Evolutionary conservation across 1,284 basidiomycete genomes (phyloP), one percentile per base, ranked within the genome.

Genomic region (Dichomitus squalens): DNA sequence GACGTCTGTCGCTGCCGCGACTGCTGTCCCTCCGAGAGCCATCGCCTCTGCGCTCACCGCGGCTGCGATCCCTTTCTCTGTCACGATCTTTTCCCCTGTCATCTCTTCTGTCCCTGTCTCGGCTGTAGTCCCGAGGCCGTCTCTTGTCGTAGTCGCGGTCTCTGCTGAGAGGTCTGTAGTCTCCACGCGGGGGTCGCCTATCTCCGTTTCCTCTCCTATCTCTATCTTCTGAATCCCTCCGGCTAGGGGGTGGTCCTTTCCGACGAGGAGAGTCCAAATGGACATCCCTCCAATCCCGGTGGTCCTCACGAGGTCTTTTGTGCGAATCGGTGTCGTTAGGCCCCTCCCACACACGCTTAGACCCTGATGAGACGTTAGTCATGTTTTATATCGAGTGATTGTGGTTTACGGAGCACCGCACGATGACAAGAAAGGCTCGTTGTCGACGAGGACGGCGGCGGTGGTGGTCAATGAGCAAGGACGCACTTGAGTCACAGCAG

Each of bases 291-390:
- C 90, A 90, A 70, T 93, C 88, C 63, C 80, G 82, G 0, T 82
- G 76, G 52, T 87, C 86, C 53, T 85, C 85, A 64, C 80, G 71
- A 55, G 72, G 77, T 67, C 85, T 77, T 64, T 88, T 87, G 65
- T 80, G 76, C 49, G 73, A 67, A 54, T 78, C 77, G 55, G 66
- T 68, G 66, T 77, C 73, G 67, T 79, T 75, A 66, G 71, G 72
- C 61, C 81, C 84, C 69, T 90, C 86, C 83, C 84, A 84, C 64
- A 84, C 76, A 74, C 87, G 86, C 86, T 92, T 91, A 73, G 80
- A 78, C 80, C 90, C 90, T 92, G 90, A 82, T 79, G 85, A 78
- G 72, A 86, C 77, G 81, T 90, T 88, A 91, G 88, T 86, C 87
- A 90, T 89, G 64, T 77, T 78, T 75, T 71, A 75, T 69, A 69